Base-by-base conservation (phyloP, 1,139 yeast species). In the Geotrichum bryndzae region DNA sequence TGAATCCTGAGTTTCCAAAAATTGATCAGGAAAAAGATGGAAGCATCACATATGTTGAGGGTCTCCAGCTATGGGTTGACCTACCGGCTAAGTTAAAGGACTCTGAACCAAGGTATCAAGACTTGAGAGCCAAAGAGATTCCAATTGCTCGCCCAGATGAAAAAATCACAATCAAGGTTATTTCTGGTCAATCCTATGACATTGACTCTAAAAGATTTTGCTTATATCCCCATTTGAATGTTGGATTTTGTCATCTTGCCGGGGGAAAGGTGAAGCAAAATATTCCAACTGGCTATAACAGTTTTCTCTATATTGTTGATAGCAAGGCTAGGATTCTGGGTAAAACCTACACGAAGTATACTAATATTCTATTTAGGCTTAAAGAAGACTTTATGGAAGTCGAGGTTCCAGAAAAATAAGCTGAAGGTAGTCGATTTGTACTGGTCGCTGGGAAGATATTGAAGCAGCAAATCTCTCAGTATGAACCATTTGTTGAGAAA, bases 401-500 rank as follows among this genome's bases (percentile, higher is more conserved):
- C 54, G 59, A 64, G 33, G 73, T 70, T 2, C 68, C 68, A n/a
- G 72, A 70, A 33, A 58, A 63, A 7, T 68, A 64, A 50, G 60
- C 67, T 22, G 71, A 76, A 38, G 77, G 74, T n/a, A 74, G 84
- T 1, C 82, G 83, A 65, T 85, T 91, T 68, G 84, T 88, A 3
- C 69, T 91, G 38, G 78, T 90, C 65, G 96, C 91, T 48, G 97
- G 97, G 58, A 77, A 89, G 73, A 82, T 83, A 52, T 78, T 90
- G 64, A 82, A 89, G 68, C 97, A 91, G 76, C 83, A 84, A 22
- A 81, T 88, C 61, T 88, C 89, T 51, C 96, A 91, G 73, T 88
- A 90, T 71, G 97, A 97, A 13, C 97, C 97, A 25, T 90, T 89
- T 73, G 96, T 88, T 23, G 94, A 89, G 63, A 83, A 86, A 7